Evolutionary conservation across 2,329 filamentous ascomycete species (phyloP), one percentile per base, ranked within the genome.

Genomic region (Xylariales sp.): DNA sequence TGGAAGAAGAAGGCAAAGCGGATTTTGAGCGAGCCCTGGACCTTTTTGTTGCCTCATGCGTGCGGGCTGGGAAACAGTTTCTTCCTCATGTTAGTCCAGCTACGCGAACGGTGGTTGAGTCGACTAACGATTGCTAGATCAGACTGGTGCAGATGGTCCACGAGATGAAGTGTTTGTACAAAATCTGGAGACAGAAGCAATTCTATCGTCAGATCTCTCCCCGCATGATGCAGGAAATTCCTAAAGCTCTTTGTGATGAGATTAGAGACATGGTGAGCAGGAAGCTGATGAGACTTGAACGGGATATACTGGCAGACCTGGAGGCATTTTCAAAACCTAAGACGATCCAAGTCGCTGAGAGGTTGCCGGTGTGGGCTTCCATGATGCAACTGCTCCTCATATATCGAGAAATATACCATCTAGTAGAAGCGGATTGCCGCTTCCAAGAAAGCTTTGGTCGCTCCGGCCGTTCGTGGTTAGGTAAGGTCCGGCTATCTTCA

Each of bases 311-410:
- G 18, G 35, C 46, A 18, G 31, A 44, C 32, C 43, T 54, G 33
- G 45, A 50, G 34, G 47, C 51, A 38, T 43, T 44, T 14, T 31
- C 44, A 10, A 45, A 51, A 12, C 19, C 40, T 19, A 38, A 31
- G 16, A 20, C 19, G 7, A 42, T 46, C 24, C 49, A 49, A 50
- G 46, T 55, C 1, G 54, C 65, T 11, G 68, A 69, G 38, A 62
- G 61, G 36, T 53, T 72, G 43, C 62, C 65, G n/a, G 50, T 74
- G 16, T 74, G 71, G 69, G 66, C 62, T 12, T 66, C 64, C 51
- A 54, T 73, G 53, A 74, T 72, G 70, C 68, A 73, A 46, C 53
- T 73, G 42, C 67, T 74, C 31, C 58, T 74, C 29, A 65, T 72
- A 50, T 73, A 74, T 46, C 63, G 65, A 16, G 67, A 73, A 40